These are phyloP conservation scores for Colletotrichum sp. DNA, from an alignment of 2,329 filamentous ascomycete genomes.

Conservation along the genomic window DNA sequence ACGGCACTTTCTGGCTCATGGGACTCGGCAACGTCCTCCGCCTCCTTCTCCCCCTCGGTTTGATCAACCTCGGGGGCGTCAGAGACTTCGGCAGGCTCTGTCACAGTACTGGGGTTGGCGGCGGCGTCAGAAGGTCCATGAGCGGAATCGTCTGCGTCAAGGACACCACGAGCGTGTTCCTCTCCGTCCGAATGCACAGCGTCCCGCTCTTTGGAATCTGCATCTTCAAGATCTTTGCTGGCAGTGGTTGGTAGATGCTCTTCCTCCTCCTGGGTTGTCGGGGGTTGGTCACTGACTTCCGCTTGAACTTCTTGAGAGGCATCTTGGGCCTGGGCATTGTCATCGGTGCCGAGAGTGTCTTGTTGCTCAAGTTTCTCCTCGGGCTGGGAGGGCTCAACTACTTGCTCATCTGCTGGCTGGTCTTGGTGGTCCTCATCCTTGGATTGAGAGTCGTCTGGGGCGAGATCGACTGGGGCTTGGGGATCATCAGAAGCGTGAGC, in stretches of 20 bases:
- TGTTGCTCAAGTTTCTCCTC: not conserved
- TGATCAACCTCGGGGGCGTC: not conserved
- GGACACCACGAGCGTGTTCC: constrained; percentile 6
- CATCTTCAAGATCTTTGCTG: constrained; percentile 16
- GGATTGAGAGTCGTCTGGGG: not conserved
- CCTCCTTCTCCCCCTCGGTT: not conserved
- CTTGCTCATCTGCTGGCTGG: not conserved
- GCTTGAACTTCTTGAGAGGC: constrained; percentile 21
- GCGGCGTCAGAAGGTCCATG: not conserved
- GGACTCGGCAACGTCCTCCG: not conserved
- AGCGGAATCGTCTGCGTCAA: constrained; percentile 16
- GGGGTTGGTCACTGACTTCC: constrained; percentile 14
- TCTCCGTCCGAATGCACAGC: constrained; percentile 1
- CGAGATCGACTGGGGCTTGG: not conserved
- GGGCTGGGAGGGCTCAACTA: not conserved
- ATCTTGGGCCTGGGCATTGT: constrained; percentile 35
- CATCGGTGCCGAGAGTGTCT: not conserved
- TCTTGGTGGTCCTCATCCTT: not conserved
- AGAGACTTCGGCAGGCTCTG: not conserved
- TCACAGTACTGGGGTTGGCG: constrained; percentile 1
- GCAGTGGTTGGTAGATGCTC: constrained; percentile 6
- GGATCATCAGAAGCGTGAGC: not conserved
- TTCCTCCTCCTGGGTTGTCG: constrained; percentile 3
- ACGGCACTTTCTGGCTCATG: fast-evolving
- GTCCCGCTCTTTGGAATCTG: constrained; percentile 10